Evolutionary conservation across 495 filamentous ascomycete genomes (phyloP), one percentile per base, ranked within the genome.

Genomic region (Penicillium cataractarum): DNA sequence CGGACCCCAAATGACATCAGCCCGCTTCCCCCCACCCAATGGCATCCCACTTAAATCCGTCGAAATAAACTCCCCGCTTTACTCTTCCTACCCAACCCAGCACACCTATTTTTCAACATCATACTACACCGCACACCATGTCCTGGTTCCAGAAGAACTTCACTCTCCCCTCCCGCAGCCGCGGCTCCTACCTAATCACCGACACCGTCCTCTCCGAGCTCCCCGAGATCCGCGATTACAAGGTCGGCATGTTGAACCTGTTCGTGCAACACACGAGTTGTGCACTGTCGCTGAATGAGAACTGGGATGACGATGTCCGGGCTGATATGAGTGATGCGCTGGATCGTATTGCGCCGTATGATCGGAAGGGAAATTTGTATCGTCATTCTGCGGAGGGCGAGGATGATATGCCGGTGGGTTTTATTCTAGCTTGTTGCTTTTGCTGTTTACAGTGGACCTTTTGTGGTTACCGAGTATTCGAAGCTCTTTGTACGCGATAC

Each of bases 231-330:
- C 78, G 77, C 50, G 66, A 79, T 60, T 95, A 96, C 84, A 92
- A 92, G 73, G 82, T 93, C 63, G 95, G 95, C 33, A 79, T 98
- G 60, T 79, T 98, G 61, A 87, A 96, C 69, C 82, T 97, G 49
- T 97, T 97, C 76, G 79, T 96, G 48, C 92, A 97, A 77, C 93
- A 97, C 78, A 97, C 93, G 26, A 90, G 86, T 72, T 93, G 90
- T 77, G 93, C 89, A 42, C 80, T 97, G 55, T 89, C 84, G 57
- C 75, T 97, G 64, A 97, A 99, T 75, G 95, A 99, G 85, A 98
- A 98, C 77, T 99, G 90, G 87, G 92, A 96, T 67, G 77, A 80
- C 19, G 90, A 91, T 74, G 90, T 93, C 13, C 78, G 92, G 32
- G 83, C 80, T 2, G 93, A 97, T 70, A 97, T 99, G 96, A 90